These are phyloP conservation scores for Aspergillus sp. DNA, from an alignment of 2,329 filamentous ascomycete species.

Conservation along the genomic window DNA sequence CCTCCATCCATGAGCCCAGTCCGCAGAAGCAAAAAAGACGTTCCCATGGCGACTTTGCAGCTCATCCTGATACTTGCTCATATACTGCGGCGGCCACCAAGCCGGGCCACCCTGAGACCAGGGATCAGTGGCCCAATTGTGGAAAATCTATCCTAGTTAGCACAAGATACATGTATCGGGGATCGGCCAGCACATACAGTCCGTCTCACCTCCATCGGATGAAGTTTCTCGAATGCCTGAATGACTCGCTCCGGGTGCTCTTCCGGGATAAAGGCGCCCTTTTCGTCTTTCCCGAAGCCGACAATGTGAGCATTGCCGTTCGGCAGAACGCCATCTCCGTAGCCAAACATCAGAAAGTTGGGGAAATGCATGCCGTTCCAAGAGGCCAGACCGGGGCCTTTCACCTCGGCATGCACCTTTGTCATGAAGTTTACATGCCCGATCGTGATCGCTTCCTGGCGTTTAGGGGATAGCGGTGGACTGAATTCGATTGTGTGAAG, in stretches of 20 bases:
- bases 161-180: neutral
- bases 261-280: neutral
- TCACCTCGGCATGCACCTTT: slow-evolving; percentile 22
- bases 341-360: slow-evolving; percentile 1
- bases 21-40: slow-evolving; percentile 3
- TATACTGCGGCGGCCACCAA: slow-evolving; percentile 2
- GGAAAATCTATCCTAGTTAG: neutral
- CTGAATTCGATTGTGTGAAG: slow-evolving; percentile 17
- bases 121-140: slow-evolving; percentile 4
- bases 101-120: slow-evolving; percentile 2
- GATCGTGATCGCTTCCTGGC: slow-evolving; percentile 19
- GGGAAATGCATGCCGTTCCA: slow-evolving; percentile 2
- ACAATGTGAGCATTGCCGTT: slow-evolving; percentile 1
- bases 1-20: slow-evolving; percentile 6
- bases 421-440: slow-evolving; percentile 16
- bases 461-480: slow-evolving; percentile 15
- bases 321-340: slow-evolving; percentile 1
- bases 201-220: slow-evolving; percentile 2
- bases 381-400: slow-evolving; percentile 1
- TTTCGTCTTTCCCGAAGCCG: slow-evolving; percentile 3
- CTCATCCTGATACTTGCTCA: slow-evolving; percentile 2
- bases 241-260: neutral
- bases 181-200: too few species aligned
- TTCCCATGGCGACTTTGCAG: neutral
- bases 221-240: neutral